A percentile compares a stretch with the other conserved stretches of the same genome.
Evolutionary conservation across 192 early-diverging fungal genomes (phyloP).

Genomic region (Lunasporangiospora selenospora): DNA sequence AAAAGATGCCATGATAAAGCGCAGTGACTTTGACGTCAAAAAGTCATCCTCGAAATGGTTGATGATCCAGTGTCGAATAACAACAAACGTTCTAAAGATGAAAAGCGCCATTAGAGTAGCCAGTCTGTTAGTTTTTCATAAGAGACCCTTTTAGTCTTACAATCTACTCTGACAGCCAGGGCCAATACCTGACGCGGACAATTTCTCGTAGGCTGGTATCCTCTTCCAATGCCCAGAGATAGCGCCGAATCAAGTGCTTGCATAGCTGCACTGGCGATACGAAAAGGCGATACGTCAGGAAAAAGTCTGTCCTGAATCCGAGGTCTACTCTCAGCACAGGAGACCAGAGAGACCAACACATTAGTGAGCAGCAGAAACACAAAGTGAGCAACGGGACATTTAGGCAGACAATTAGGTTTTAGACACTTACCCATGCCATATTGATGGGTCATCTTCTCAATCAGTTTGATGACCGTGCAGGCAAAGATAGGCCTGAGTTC

Average conservation of each 20-base stretch:
- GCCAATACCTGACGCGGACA: conserved; percentile 59
- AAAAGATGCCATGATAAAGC: conserved; percentile 57
- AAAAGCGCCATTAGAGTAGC: no score
- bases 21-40: conserved; percentile 48
- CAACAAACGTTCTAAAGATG: conserved; percentile 62
- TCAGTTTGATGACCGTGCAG: conserved; percentile 57
- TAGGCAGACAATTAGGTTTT: no score
- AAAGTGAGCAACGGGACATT: no score
- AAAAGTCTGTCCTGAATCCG: conserved; percentile 60
- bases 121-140: no score
- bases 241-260: conserved; percentile 59
- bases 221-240: conserved; percentile 57
- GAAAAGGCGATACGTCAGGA: conserved; percentile 62
- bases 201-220: conserved; percentile 49
- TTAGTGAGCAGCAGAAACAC: no score
- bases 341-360: no score
- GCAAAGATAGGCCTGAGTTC: conserved; percentile 46
- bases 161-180: no score
- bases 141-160: no score
- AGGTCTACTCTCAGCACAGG: no score
- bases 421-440: conserved; percentile 55
- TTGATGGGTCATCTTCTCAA: conserved; percentile 60
- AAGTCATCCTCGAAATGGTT: conserved; percentile 61
- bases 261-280: conserved; percentile 59
- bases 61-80: conserved; percentile 61